Evolutionary conservation across 2,329 filamentous ascomycete species (phyloP), one percentile per base, ranked within the genome.

Genomic region (Aureobasidium sp.): DNA sequence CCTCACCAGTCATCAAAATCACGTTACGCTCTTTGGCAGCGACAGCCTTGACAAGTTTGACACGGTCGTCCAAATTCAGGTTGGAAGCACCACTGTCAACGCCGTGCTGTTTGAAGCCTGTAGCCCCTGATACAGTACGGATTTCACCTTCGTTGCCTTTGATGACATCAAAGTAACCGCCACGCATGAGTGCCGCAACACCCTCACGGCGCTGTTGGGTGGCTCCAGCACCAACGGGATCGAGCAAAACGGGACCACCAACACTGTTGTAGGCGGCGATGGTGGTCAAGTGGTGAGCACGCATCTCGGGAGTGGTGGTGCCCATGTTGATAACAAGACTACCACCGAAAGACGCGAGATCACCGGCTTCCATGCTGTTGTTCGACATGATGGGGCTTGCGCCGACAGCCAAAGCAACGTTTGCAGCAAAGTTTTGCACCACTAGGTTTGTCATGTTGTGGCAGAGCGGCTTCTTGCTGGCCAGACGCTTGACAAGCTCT

Each of bases 391-490:
- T 97, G 42, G 93, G 93, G 23, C 89, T 94, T 13, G 89, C 89
- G 39, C 93, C 93, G 23, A 95, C 82, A 37, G 88, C 85, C 17
- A 97, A 82, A 42, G 90, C 91, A 3, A 97, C 87, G 70, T 96
- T 97, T 58, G 94, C 93, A 17, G 92, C 90, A 70, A 97, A 89
- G 76, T 97, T 96, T 70, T 96, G 91, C 26, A 97, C 93, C 0
- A 97, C 93, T 58, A 92, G 81, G 73, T 97, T 97, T 59, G 94
- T 97, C 90, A 97, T 97, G 76, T 96, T 97, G 76, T 97, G 93
- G 56, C 88, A 89, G 26, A 97, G 80, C 0, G 92, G 91, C 62
- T 83, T 87, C 47, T 76, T 79, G 2, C 78, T 73, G 5, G 83
- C 83, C 52, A 96, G 82, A 6, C 80, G 79, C 63, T 77, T 78